A percentile compares a stretch with the other conserved stretches of the same genome.
Conservation (phyloP, 2,329 filamentous ascomycete species). For the Tolypocladium pustulatum region DNA sequence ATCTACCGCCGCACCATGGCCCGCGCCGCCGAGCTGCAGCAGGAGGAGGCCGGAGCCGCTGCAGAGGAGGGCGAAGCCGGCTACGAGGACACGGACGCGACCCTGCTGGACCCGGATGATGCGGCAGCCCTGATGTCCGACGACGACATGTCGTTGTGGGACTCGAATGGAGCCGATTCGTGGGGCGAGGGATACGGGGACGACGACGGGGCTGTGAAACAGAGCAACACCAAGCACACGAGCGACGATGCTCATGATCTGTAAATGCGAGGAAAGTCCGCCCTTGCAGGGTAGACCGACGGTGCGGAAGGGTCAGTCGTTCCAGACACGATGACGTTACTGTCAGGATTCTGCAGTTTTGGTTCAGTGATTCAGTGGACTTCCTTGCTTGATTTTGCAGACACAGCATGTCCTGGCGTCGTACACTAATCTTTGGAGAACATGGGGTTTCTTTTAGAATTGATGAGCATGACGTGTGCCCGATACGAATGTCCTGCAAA, state of each 20-base stretch:
- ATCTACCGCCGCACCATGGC: conserved; percentile 69
- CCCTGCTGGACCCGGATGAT: conserved; percentile 35
- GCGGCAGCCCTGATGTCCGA: conserved; percentile 46
- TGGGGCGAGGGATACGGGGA: conserved; percentile 23
- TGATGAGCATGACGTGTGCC: not conserved
- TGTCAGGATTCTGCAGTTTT: not conserved
- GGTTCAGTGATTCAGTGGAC: not conserved
- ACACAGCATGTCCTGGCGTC: not conserved
- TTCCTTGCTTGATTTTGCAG: not conserved
- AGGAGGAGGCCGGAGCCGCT: conserved; percentile 25
- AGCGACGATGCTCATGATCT: not conserved
- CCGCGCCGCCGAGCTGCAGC: conserved; percentile 46
- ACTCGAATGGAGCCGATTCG: conserved; percentile 22
- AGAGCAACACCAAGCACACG: not conserved
- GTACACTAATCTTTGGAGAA: not conserved
- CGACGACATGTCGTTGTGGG: conserved; percentile 50
- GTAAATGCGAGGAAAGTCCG: not conserved
- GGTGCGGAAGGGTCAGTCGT: not conserved
- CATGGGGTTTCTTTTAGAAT: not conserved
- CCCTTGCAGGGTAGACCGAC: not conserved
- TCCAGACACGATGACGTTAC: not conserved
- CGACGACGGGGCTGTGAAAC: conserved; percentile 5
- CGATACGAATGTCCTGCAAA: not conserved
- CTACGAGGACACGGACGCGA: conserved; percentile 33
- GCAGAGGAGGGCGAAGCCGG: conserved; percentile 22